Conservation (phyloP, 2,329 filamentous ascomycete genomes). For the Waltergamsia citrina region DNA sequence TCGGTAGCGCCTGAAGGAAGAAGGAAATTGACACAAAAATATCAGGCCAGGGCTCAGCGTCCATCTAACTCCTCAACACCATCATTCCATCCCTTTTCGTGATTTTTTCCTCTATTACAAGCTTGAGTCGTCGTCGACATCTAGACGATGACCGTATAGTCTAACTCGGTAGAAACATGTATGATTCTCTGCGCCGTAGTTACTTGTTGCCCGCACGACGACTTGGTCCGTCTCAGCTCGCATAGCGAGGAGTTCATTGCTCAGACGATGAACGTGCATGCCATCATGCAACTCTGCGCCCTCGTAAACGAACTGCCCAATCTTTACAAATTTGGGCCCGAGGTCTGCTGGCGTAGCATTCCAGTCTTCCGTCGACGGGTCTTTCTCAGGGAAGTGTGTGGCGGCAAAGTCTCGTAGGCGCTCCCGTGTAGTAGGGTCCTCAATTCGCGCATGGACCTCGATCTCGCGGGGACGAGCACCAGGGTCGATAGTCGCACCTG, state of each 20-base stretch:
- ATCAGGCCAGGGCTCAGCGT: too few relatives aligned
- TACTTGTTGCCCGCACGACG: conserved; percentile 44
- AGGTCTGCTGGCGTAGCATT: conserved; percentile 17
- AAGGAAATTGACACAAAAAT: too few relatives aligned
- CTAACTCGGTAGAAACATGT: conserved; percentile 59
- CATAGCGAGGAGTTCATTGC: conserved; percentile 36
- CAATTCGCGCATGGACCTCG: conserved; percentile 58
- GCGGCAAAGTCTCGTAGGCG: conserved; percentile 32
- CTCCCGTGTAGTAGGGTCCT: conserved; percentile 29
- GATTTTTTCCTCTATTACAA: too few relatives aligned
- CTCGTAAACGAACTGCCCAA: conserved; percentile 47
- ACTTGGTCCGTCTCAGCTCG: conserved; percentile 40
- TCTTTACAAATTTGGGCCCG: conserved; percentile 39
- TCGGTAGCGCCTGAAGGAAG: too few relatives aligned
- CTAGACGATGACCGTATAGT: conserved; percentile 35
- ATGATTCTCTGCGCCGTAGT: conserved; percentile 47
- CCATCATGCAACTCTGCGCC: conserved; percentile 29
- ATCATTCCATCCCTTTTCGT: too few relatives aligned
- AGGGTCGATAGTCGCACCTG: conserved; percentile 50
- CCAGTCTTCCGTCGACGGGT: conserved; percentile 9
- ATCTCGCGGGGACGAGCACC: conserved; percentile 55
- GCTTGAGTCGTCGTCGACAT: background rate
- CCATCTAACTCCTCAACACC: too few relatives aligned
- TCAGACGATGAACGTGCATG: conserved; percentile 44
- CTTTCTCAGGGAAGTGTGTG: conserved; percentile 26